Base-by-base conservation (phyloP, 129 eudicot species). In the Flaveria bidentis region DNA sequence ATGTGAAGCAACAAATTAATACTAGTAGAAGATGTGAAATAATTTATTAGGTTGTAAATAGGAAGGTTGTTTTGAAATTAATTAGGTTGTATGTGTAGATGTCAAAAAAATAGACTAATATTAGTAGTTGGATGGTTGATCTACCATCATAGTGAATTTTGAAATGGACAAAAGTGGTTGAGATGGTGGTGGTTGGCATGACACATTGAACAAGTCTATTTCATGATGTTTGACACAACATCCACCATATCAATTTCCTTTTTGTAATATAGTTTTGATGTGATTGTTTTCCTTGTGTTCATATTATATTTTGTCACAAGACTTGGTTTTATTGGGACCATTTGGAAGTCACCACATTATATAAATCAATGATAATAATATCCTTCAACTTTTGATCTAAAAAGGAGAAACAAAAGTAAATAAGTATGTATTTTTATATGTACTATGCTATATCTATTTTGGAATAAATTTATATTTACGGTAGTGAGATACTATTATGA, bases 101-200 rank as follows among this genome's bases (percentile, higher is more conserved):
- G 45, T 53, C 42, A 78, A 2, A 56, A 69, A 20, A 50, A 49
- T 76, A 50, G 6, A 60, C 0, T 23, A 62, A 62, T 62, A 15
- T 0, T 7, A 33, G 25, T 26, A 57, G 83, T 65, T 74, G 79
- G 73, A 78, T 69, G 71, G 70, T 78, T 69, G 61, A 68, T 53
- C 81, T 26, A 77, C 81, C 61, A 68, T 77, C 17, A 46, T 25
- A 58, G 30, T 25, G 70, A 42, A 69, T 28, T 67, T 76, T 69
- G 82, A 78, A 72, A 62, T 72, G 83, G 77, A 80, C 78, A 45
- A 63, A 56, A 63, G 78, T 80, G 68, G 78, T 36, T 79, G 82
- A 71, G 77, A 64, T 72, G 77, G 63, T 78, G 39, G 62, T 33
- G 6, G 77, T 71, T 79, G 73, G 66, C 70, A 75, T 79, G 68